Conservation (phyloP, 768 basidiomycete species). For the Pulveroboletus frians region DNA sequence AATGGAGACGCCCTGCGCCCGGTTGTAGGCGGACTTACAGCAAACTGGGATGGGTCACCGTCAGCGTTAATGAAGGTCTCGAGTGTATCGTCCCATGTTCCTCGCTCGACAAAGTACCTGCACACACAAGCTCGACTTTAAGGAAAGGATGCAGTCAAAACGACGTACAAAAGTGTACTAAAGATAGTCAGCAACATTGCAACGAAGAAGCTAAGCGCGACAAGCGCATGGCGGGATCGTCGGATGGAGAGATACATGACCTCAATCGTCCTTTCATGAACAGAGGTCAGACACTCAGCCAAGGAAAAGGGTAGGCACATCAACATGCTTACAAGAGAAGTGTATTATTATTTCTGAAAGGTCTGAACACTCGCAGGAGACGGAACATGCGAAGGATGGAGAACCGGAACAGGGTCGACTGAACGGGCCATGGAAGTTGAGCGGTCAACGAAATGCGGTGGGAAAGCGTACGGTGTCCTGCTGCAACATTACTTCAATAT, state of each 20-base stretch:
- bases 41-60: constrained; percentile 77
- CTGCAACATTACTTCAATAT: constrained; percentile 75
- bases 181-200: constrained; percentile 83
- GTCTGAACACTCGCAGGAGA: constrained; percentile 81
- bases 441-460: not conserved
- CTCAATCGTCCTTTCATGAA: constrained; percentile 65
- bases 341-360: constrained; percentile 80
- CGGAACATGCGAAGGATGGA: constrained; percentile 89
- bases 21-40: constrained; percentile 38
- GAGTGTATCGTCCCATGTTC: constrained; percentile 79
- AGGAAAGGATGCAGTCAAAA: not conserved
- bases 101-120: constrained; percentile 87
- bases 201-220: constrained; percentile 87
- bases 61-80: constrained; percentile 81
- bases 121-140: not conserved
- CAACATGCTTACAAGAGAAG: constrained; percentile 64
- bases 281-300: not conserved
- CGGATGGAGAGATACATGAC: constrained; percentile 90
- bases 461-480: constrained; percentile 73
- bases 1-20: not conserved
- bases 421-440: not conserved
- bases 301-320: not conserved
- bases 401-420: constrained; percentile 86
- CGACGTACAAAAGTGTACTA: constrained; percentile 71
- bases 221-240: constrained; percentile 78